These are phyloP conservation scores for Aureobasidium musti DNA, from an alignment of 2,329 filamentous ascomycete species.

Conservation along the genomic window DNA sequence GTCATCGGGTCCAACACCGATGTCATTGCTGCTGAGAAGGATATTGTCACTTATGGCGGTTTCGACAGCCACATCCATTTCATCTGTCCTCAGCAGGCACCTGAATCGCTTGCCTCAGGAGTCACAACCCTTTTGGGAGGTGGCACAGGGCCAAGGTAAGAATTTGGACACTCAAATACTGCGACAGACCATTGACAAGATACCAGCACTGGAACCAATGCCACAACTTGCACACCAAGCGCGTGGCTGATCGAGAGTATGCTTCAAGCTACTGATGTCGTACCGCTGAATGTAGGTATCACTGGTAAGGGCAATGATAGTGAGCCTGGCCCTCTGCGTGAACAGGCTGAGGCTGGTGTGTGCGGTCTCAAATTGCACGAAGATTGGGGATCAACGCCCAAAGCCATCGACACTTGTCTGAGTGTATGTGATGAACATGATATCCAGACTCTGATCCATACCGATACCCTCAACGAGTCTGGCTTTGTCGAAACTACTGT, in stretches of 20 bases:
- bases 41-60: constrained; percentile 87
- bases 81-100: constrained; percentile 89
- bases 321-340: constrained; percentile 66
- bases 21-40: constrained; percentile 85
- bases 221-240: constrained; percentile 90
- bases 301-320: constrained; percentile 94
- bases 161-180: no score
- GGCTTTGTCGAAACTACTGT: constrained; percentile 96
- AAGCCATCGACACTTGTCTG: constrained; percentile 86
- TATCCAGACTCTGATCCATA: constrained; percentile 92
- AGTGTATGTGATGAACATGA: constrained; percentile 85
- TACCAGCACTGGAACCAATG: constrained; percentile 76
- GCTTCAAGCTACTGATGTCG: constrained; percentile 78
- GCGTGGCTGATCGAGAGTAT: constrained; percentile 81
- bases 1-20: constrained; percentile 86
- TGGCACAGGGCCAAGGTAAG: constrained; percentile 82
- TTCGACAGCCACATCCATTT: constrained; percentile 92
- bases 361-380: constrained; percentile 94
- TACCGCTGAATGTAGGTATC: constrained; percentile 87
- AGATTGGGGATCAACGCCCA: constrained; percentile 91
- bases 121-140: constrained; percentile 90
- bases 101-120: constrained; percentile 80
- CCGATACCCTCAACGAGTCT: constrained; percentile 93
- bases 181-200: constrained; percentile 16
- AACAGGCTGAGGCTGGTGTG: constrained; percentile 80